Base-by-base conservation (phyloP, 176 grass and related monocot genomes). In the Eleusine coracana region DNA sequence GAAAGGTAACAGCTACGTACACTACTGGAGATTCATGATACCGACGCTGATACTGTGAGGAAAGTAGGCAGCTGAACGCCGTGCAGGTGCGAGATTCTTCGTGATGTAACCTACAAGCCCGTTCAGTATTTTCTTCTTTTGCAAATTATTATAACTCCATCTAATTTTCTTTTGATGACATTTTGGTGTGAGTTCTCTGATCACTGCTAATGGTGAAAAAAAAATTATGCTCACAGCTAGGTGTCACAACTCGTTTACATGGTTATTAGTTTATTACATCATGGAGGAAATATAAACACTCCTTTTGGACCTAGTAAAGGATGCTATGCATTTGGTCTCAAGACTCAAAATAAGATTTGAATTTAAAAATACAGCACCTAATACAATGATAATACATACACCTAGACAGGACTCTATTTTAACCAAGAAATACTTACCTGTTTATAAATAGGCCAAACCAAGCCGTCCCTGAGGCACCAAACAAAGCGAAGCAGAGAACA, bases 401-500 rank as follows among this genome's bases (percentile, higher is more conserved):
- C 28, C 46, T 1, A 59, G 73, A 56, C 15, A 4, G 13, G 12
- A 9, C 17, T 23, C 5, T 21, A 44, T 46, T 79, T 52, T 31
- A 65, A 21, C 31, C 8, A 58, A 46, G 38, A 78, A 56, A 73
- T n/a, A 40, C 0, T 48, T 39, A n/a, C 34, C 25, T 10, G 55
- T 82, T 54, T 89, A 89, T 90, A 90, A 90, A 86, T 86, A 68
- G 48, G 37, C 38, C 65, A 55, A 49, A 64, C 23, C 55, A 13
- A 36, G 60, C 44, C 71, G 10, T 16, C 31, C 29, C 46, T n/a
- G 78, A 38, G 44, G 44, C 44, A 52, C 50, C n/a, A 31, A 70
- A 28, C 37, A 28, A 52, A 61, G 3, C 38, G n/a, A 34, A 61
- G 23, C 44, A 58, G 18, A 29, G 81, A 16, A 34, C 77, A 90